Evolutionary conservation across 2,329 filamentous ascomycete genomes (phyloP), one percentile per base, ranked within the genome.

Genomic region (Verticillium alfalfae): DNA sequence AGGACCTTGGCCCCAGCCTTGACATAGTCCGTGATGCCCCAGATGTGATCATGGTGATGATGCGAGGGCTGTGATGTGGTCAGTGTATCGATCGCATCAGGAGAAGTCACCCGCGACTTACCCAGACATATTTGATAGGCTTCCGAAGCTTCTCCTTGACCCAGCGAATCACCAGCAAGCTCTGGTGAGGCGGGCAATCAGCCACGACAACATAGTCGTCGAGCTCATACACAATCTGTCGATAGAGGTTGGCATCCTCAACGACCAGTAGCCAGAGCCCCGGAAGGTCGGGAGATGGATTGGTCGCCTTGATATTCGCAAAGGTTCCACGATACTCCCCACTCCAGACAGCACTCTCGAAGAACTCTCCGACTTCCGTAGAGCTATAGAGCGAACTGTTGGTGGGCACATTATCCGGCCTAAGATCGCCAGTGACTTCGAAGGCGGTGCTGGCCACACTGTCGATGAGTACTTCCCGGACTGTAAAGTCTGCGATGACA

Each of bases 111-210:
- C 5, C 10, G 9, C 7, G 26, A 55, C 54, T 56, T 34, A 65
- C 65, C 61, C 61, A 66, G 38, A 65, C 52, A 57, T 66, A 63
- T 2, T 63, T 63, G 2, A 66, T 61, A 15, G 61, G 61, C 34
- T 61, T 66, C 31, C 59, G 34, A 1, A 66, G 57, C 34, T 49
- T 61, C 7, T 63, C 38, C 41, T 64, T 49, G 31, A 65, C 61
- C 62, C 64, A 66, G 56, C 57, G 60, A 22, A 66, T 64, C 4
- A 66, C 58, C 15, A 66, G 62, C 16, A 64, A 59, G 22, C 64
- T 65, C 31, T 66, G 65, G n/a, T 66, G 65, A 22, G 62, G 65
- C 5, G 65, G 65, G 2, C 64, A 61, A 34, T 66, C 65, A 12
- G 62, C 59, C 1, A 66, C 64, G 5, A 66, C 57, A 6, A 66